Conservation (phyloP, 805 yeast genomes). For the Nakazawaea sp. region DNA sequence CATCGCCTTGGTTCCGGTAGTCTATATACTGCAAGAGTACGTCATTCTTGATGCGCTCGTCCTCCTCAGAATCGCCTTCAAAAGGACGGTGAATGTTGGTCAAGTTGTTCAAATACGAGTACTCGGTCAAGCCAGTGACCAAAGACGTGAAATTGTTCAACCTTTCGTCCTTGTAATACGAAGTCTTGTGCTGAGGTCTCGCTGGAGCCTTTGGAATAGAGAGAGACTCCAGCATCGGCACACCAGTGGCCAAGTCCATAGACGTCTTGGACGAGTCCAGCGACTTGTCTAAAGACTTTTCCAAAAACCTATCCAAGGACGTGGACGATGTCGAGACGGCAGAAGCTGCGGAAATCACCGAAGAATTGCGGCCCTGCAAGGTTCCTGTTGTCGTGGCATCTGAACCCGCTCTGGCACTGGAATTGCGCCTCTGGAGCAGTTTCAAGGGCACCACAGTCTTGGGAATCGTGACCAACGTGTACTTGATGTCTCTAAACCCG, state of each 20-base stretch:
- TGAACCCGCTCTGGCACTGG: background rate
- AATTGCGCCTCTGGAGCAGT: background rate
- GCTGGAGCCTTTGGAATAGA: background rate
- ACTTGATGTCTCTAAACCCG: conserved; percentile 9
- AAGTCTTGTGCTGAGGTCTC: conserved; percentile 1
- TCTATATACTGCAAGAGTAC: conserved; percentile 1
- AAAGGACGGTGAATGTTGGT: background rate
- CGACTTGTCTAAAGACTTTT: background rate
- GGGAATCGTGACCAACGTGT: conserved; percentile 6
- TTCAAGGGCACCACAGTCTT: conserved; percentile 8
- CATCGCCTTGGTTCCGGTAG: conserved; percentile 9
- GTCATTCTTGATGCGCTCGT: background rate
- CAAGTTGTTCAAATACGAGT: background rate
- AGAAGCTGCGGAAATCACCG: background rate
- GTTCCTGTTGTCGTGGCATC: background rate
- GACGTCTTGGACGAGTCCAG: background rate
- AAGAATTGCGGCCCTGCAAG: background rate
- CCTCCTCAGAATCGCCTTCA: background rate
- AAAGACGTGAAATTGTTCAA: conserved; percentile 5
- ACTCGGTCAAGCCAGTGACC: conserved; percentile 6
- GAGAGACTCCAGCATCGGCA: background rate
- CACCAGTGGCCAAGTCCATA: background rate
- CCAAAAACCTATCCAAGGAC: too few relatives aligned
- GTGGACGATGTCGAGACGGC: background rate
- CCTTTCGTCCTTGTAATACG: conserved; percentile 8